Conservation (phyloP, 2,329 filamentous ascomycete genomes). For the Colletotrichum chlorophyti region DNA sequence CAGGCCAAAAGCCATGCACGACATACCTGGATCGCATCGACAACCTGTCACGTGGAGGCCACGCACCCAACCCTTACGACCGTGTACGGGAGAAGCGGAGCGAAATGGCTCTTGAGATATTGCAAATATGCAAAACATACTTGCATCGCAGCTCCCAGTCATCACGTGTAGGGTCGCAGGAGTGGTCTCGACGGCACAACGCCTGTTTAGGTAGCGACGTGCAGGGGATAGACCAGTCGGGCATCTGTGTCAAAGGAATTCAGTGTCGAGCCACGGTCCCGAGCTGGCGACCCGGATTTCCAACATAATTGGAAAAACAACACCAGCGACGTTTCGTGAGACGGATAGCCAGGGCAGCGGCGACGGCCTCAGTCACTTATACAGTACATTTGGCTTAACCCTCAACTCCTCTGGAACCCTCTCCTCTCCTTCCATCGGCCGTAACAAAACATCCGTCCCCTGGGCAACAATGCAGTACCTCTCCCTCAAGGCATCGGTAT, state of each 20-base stretch:
- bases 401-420: neutral
- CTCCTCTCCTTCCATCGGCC: neutral
- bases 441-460: neutral
- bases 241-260: too few relatives aligned
- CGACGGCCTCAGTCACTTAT: neutral
- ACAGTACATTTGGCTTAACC: neutral
- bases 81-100: slow-evolving; percentile 1
- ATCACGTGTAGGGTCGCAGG: slow-evolving; percentile 29
- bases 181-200: slow-evolving; percentile 4
- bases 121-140: slow-evolving; percentile 29
- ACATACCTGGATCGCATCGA: slow-evolving; percentile 23
- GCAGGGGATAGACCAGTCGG: slow-evolving; percentile 1
- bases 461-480: neutral
- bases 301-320: too few relatives aligned
- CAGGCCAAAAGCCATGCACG: slow-evolving; percentile 9
- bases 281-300: too few relatives aligned
- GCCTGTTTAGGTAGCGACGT: slow-evolving; percentile 15
- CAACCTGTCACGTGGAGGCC: slow-evolving; percentile 21
- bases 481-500: neutral
- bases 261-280: too few relatives aligned
- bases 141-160: slow-evolving; percentile 17
- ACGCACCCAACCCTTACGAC: neutral
- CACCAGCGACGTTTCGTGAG: too few relatives aligned
- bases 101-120: slow-evolving; percentile 21
- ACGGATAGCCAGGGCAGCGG: too few relatives aligned